Evolutionary conservation across 495 filamentous ascomycete species (phyloP).

Genomic region (Jackrogersella minutella): DNA sequence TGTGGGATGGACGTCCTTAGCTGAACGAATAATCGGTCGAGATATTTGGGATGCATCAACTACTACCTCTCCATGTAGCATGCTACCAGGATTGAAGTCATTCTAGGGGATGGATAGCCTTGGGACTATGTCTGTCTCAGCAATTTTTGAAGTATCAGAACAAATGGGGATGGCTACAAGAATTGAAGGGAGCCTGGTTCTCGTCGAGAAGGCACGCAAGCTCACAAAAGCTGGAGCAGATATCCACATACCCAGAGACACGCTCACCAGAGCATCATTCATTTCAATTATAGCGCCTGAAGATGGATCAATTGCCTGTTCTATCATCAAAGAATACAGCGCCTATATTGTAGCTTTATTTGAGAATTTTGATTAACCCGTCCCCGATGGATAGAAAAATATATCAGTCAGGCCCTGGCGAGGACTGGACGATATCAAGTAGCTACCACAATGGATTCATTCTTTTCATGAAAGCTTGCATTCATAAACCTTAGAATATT

Average conservation of each 20-base stretch:
- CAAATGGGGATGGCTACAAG: background rate
- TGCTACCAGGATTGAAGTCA: background rate
- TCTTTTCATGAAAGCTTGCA: no score
- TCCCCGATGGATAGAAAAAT: background rate
- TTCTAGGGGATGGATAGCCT: background rate
- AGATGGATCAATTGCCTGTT: background rate
- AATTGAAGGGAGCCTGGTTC: background rate
- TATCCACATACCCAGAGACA: background rate
- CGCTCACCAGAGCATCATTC: background rate
- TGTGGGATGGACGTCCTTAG: background rate
- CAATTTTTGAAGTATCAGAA: background rate
- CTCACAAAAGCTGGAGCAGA: background rate
- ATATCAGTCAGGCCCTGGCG: no score
- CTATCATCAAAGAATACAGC: slow-evolving; percentile 1
- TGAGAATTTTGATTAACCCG: slow-evolving; percentile 12
- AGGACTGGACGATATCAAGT: no score
- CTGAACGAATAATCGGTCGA: background rate
- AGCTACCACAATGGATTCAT: no score
- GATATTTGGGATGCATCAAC: background rate
- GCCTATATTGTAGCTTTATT: slow-evolving; percentile 23
- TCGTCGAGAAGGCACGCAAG: background rate
- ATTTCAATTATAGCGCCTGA: background rate
- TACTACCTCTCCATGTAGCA: background rate
- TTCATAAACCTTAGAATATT: no score
- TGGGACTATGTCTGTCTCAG: background rate